phyloP scores from a whole-genome alignment of 2,329 filamentous ascomycete genomes.

The Apiospora koreana region DNA sequence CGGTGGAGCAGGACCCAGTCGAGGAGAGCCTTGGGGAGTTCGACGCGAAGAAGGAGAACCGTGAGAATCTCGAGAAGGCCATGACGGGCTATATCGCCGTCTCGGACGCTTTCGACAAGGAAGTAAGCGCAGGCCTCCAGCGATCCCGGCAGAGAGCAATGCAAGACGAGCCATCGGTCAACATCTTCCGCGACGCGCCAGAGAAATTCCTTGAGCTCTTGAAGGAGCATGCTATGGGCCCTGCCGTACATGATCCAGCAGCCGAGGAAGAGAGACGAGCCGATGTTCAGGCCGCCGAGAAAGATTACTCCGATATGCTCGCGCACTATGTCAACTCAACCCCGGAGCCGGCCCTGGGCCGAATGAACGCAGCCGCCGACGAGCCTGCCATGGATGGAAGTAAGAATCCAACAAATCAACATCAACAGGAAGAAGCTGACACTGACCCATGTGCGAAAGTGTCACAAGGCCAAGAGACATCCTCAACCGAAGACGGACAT shows the following conservation, averaged over 20 bases:
- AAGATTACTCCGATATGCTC: slow-evolving; percentile 24
- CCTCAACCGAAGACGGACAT: slow-evolving; percentile 24
- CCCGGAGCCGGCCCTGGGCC: slow-evolving; percentile 32
- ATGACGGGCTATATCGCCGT: slow-evolving; percentile 31
- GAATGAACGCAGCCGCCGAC: slow-evolving; percentile 18
- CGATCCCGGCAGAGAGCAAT: slow-evolving; percentile 22
- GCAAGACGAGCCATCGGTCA: slow-evolving; percentile 3
- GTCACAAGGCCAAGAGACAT: slow-evolving; percentile 51
- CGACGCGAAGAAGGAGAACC: slow-evolving; percentile 34
- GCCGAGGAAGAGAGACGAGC: slow-evolving; percentile 18
- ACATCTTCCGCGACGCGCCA: slow-evolving; percentile 7
- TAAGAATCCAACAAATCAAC: slow-evolving; percentile 14
- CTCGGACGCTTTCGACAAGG: slow-evolving; percentile 30
- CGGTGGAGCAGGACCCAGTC: slow-evolving; percentile 33
- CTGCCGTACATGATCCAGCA: background rate
- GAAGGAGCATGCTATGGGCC: background rate
- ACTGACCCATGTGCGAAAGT: slow-evolving; percentile 44
- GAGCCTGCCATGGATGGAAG: slow-evolving; percentile 18
- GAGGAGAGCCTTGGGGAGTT: slow-evolving; percentile 39
- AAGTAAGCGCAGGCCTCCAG: slow-evolving; percentile 17
- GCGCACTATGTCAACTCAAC: slow-evolving; percentile 23
- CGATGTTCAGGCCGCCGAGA: slow-evolving; percentile 24
- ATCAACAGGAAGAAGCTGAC: slow-evolving; percentile 20
- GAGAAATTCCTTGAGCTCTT: background rate
- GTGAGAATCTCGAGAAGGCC: slow-evolving; percentile 30